phyloP scores from a whole-genome alignment of 768 basidiomycete species.

The Lactarius sanguifluus region DNA sequence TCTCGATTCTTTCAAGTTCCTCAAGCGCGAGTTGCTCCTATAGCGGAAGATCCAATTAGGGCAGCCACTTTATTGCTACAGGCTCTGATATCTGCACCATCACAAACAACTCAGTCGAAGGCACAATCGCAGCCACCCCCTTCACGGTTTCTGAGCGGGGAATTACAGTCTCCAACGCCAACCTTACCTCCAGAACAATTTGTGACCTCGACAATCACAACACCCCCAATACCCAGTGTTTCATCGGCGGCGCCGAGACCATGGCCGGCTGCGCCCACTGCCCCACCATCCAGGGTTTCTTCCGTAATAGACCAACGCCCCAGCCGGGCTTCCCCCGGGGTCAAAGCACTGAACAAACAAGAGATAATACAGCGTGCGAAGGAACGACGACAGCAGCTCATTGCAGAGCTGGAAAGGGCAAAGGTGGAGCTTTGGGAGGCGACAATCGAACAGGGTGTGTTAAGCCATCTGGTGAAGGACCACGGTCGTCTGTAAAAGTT shows the following conservation, averaged over 20 bases:
- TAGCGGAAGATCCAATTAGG: constrained; percentile 31
- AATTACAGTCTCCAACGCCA: neutral
- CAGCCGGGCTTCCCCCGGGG: constrained; percentile 15
- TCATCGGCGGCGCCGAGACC: constrained; percentile 12
- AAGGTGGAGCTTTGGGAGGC: constrained; percentile 74
- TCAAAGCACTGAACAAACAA: constrained; percentile 37
- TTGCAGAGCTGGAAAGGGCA: constrained; percentile 54
- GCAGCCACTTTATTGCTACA: constrained; percentile 29
- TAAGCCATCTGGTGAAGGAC: constrained; percentile 48
- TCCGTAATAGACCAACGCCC: constrained; percentile 30
- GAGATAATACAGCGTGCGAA: constrained; percentile 53
- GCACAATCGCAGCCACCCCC: constrained; percentile 2
- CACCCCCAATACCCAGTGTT: constrained; percentile 13
- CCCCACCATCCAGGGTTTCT: constrained; percentile 25
- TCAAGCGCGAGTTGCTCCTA: constrained; percentile 15
- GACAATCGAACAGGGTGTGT: constrained; percentile 65
- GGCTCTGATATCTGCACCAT: constrained; percentile 9
- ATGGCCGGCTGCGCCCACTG: neutral
- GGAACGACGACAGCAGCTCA: constrained; percentile 52
- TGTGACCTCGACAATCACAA: neutral
- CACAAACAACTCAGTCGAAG: constrained; percentile 23
- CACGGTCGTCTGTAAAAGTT: constrained; percentile 10
- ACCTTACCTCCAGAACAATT: constrained; percentile 2
- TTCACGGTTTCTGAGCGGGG: constrained; percentile 3
- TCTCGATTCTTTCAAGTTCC: constrained; percentile 8